phyloP scores from a whole-genome alignment of 116 monocot genomes.

The Phalaenopsis hybrid region DNA sequence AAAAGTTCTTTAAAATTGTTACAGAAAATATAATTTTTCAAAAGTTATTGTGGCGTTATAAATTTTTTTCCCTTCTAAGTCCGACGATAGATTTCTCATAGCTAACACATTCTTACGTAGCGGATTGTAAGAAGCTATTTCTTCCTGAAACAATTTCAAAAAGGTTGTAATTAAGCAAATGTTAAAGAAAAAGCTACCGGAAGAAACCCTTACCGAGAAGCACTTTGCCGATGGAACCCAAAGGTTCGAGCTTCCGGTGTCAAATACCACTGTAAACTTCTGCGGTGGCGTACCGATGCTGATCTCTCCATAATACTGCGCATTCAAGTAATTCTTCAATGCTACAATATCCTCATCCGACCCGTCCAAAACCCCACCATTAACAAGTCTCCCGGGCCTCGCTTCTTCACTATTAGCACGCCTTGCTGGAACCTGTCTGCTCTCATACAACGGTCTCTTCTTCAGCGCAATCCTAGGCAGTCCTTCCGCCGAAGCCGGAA shows the following conservation, averaged over 20 bases:
- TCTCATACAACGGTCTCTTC: slow-evolving; percentile 26
- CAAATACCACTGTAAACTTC: slow-evolving; percentile 60
- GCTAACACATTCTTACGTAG: too few species aligned
- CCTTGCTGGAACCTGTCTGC: slow-evolving; percentile 9
- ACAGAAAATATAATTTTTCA: too few species aligned
- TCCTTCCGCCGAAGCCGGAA: slow-evolving; percentile 18
- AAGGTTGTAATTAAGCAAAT: too few species aligned
- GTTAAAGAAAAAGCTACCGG: too few species aligned
- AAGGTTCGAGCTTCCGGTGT: slow-evolving; percentile 56
- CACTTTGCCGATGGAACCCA: slow-evolving; percentile 64
- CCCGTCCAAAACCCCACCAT: slow-evolving; percentile 8
- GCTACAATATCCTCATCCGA: slow-evolving; percentile 28
- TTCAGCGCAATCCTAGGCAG: slow-evolving; percentile 27
- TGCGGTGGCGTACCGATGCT: slow-evolving; percentile 54
- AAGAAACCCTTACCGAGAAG: slow-evolving; percentile 27
- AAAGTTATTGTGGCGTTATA: too few species aligned
- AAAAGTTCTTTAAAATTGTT: too few species aligned
- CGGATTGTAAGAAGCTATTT: too few species aligned
- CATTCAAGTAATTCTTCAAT: slow-evolving; percentile 63
- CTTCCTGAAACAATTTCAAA: too few species aligned
- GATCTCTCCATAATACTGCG: slow-evolving; percentile 63
- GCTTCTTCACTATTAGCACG: background rate
- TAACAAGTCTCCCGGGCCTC: background rate
- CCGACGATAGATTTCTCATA: too few species aligned
- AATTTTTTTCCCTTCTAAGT: too few species aligned